Conservation (phyloP, 805 yeast genomes). For the Kluyveromyces lactis region DNA sequence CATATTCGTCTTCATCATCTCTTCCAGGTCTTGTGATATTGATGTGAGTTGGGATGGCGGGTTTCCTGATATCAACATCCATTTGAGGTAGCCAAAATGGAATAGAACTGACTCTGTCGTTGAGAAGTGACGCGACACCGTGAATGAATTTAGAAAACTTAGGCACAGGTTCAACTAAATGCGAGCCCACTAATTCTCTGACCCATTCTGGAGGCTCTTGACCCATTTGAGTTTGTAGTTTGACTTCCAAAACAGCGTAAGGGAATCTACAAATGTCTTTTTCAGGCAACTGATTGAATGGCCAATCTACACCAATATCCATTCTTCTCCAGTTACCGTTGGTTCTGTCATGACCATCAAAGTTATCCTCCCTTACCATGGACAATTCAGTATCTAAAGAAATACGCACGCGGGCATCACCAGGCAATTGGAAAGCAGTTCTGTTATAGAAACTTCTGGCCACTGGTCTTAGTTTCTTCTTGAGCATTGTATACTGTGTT, state of each 20-base stretch:
- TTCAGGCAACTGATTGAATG: constrained; percentile 78
- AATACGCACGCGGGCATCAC: constrained; percentile 98
- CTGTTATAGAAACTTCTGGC: constrained; percentile 94
- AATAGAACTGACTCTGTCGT: constrained; percentile 71
- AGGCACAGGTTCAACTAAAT: constrained; percentile 96
- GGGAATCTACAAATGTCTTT: constrained; percentile 90
- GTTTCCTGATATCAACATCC: constrained; percentile 92
- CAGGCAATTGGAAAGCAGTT: constrained; percentile 98
- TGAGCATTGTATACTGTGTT: constrained; percentile 82
- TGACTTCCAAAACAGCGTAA: constrained; percentile 94
- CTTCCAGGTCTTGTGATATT: constrained; percentile 31
- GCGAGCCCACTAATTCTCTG: constrained; percentile 81
- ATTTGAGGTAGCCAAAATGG: constrained; percentile 99
- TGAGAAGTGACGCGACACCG: constrained; percentile 87
- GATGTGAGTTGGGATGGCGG: constrained; percentile 42
- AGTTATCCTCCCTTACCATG: constrained; percentile 97
- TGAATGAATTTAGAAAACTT: constrained; percentile 96
- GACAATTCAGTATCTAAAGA: constrained; percentile 93
- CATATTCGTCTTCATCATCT: constrained; percentile 25
- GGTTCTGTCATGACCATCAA: constrained; percentile 87
- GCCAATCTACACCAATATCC: constrained; percentile 97
- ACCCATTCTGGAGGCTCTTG: constrained; percentile 99
- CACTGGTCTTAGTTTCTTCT: constrained; percentile 83
- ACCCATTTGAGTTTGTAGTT: constrained; percentile 94
- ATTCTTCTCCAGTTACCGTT: constrained; percentile 94